Conservation (phyloP, 768 basidiomycete species). For the Mycena vitilis region DNA sequence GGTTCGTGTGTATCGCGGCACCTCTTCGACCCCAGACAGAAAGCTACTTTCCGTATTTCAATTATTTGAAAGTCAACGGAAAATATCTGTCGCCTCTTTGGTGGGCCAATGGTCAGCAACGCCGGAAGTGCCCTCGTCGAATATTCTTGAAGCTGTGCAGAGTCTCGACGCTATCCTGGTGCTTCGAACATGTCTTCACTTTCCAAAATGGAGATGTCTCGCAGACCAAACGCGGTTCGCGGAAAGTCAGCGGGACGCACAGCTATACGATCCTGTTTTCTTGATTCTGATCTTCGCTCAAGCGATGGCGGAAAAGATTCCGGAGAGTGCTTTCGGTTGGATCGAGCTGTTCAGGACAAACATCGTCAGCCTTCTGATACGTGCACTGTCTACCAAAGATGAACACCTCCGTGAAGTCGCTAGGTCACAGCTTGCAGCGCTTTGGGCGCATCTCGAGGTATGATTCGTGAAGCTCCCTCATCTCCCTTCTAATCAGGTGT, state of each 20-base stretch:
- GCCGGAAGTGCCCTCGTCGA: conserved; percentile 53
- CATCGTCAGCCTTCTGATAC: conserved; percentile 76
- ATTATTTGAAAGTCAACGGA: conserved; percentile 80
- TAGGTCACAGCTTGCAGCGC: conserved; percentile 66
- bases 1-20: conserved; percentile 78
- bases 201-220: conserved; percentile 73
- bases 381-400: conserved; percentile 77
- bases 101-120: conserved; percentile 74
- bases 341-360: conserved; percentile 89
- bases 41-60: conserved; percentile 80
- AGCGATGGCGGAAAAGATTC: conserved; percentile 69
- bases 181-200: conserved; percentile 77
- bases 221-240: conserved; percentile 47
- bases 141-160: conserved; percentile 73
- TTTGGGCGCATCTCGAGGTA: conserved; percentile 76
- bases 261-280: conserved; percentile 86
- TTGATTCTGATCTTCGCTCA: conserved; percentile 74
- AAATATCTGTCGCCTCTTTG: conserved; percentile 71
- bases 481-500: conserved; percentile 13
- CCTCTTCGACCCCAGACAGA: conserved; percentile 72
- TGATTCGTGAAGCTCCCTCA: conserved; percentile 36
- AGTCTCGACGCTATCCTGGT: conserved; percentile 76
- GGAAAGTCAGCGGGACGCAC: conserved; percentile 47
- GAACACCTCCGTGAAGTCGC: conserved; percentile 69
- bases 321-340: conserved; percentile 78